Base-by-base conservation (phyloP, 768 basidiomycete species). In the Russula sp. region DNA sequence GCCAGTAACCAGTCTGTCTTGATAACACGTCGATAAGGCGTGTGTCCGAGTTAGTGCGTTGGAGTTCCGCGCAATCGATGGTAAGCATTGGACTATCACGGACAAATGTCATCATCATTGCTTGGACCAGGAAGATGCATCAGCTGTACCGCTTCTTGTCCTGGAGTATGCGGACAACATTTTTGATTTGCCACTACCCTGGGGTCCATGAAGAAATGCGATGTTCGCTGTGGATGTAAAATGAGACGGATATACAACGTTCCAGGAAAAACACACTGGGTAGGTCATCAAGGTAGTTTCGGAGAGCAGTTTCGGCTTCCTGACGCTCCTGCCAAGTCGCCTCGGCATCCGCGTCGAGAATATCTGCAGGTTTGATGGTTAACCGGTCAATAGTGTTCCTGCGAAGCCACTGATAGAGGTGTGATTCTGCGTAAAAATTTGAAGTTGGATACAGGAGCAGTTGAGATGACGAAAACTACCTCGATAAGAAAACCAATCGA, bases 1-100 rank as follows among this genome's bases (percentile, higher is more conserved):
- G 95, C 81, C 86, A 89, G 72, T 92, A 93, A 40, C 96, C 94
- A 0, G 90, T 92, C 70, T 97, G 91, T 7, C 75, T 76, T 0
- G 95, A 94, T 10, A 98, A 77, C 6, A 79, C 78, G 26, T 78
- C 78, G 3, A 95, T 78, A 13, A 93, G 79, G n/a, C 79, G 80
- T 6, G 82, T 76, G 70, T 95, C 93, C 6, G 89, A 84, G 1
- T 79, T 74, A 8, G 86, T 79, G 69, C 88, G 90, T 42, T 83
- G 83, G 24, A 98, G 80, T 63, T 84, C 80, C 7, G 82, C 80
- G 71, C 93, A 95, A 71, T 99, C 94, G 68, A 99, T 90, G n/a
- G 86, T 74, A 38, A 99, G 75, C 1, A 81, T 74, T 68, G 68
- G 62, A 30, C 66, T 69, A 58, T 38, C 22, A 58, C 28, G 13